Percentiles rank a stretch among this genome's conserved stretches.
Conservation (phyloP, 352 stramenopile species). For the Discostella stelligera region DNA sequence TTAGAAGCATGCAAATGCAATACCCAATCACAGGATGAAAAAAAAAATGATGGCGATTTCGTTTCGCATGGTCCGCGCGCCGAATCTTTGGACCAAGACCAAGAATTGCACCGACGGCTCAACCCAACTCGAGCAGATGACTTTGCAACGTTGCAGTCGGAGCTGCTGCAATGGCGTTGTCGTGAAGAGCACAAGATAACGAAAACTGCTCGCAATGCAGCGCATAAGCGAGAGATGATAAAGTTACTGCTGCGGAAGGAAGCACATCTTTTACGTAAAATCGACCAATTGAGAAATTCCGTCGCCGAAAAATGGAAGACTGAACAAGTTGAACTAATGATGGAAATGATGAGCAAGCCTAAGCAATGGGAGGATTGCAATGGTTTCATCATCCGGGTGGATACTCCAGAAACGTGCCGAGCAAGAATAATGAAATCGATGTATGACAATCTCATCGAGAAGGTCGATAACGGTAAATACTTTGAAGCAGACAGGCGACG, state of each 20-base stretch:
- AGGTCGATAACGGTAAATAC: slow-evolving; percentile 29
- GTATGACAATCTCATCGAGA: slow-evolving; percentile 32
- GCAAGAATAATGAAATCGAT: slow-evolving; percentile 41
- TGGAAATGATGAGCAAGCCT: slow-evolving; percentile 22
- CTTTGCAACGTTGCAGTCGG: slow-evolving; percentile 36
- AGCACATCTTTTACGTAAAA: slow-evolving; percentile 40
- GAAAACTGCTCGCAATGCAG: slow-evolving; percentile 9
- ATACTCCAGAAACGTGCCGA: slow-evolving; percentile 31
- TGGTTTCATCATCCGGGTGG: slow-evolving; percentile 30
- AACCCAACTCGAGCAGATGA: slow-evolving; percentile 38
- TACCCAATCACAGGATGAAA: slow-evolving; percentile 20
- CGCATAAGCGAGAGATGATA: slow-evolving; percentile 36
- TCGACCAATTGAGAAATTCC: slow-evolving; percentile 33
- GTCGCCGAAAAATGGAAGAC: slow-evolving; percentile 20
- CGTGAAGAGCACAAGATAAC: slow-evolving; percentile 43
- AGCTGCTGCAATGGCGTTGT: slow-evolving; percentile 38
- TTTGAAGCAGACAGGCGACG: not conserved
- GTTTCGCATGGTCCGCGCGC: not conserved
- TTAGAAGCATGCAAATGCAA: slow-evolving; percentile 5
- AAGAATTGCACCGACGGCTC: slow-evolving; percentile 31
- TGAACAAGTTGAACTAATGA: slow-evolving; percentile 25
- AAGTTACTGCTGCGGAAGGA: slow-evolving; percentile 34
- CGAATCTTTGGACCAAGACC: slow-evolving; percentile 12
- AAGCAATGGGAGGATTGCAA: slow-evolving; percentile 34
- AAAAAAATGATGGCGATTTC: not conserved